phyloP scores from a whole-genome alignment of 352 stramenopile genomes.

The Phytophthora fragariaefolia region DNA sequence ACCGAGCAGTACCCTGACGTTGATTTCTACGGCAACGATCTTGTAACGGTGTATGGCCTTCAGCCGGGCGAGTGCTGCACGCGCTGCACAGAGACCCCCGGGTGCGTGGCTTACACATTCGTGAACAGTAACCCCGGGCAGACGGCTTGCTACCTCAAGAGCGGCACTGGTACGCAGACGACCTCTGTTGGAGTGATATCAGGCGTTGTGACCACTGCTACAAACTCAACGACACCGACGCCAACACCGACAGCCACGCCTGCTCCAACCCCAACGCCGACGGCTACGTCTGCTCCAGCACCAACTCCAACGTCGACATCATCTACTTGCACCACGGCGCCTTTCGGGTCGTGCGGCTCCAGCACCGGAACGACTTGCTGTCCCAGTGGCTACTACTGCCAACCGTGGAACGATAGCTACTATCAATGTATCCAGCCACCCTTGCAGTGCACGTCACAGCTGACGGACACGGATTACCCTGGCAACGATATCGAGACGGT shows the following conservation, averaged over 20 bases:
- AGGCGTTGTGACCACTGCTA: conserved; percentile 23
- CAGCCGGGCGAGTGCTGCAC: conserved; percentile 47
- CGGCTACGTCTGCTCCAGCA: background rate
- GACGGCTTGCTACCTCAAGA: conserved; percentile 47
- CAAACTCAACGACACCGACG: conserved; percentile 16
- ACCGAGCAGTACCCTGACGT: conserved; percentile 42
- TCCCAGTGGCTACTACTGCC: conserved; percentile 44
- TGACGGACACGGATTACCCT: conserved; percentile 43
- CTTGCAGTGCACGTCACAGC: conserved; percentile 34
- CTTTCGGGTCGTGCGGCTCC: conserved; percentile 28
- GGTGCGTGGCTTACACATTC: conserved; percentile 61
- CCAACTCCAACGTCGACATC: conserved; percentile 27
- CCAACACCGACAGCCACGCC: background rate
- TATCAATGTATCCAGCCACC: conserved; percentile 46
- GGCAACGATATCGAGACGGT: conserved; percentile 54
- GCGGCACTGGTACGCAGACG: conserved; percentile 9
- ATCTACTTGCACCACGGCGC: conserved; percentile 25
- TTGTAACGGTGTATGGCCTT: conserved; percentile 43
- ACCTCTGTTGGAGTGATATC: conserved; percentile 37
- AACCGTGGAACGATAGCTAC: conserved; percentile 43
- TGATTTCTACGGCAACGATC: conserved; percentile 49
- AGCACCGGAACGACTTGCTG: conserved; percentile 38
- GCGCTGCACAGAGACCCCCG: conserved; percentile 37
- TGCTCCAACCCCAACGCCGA: conserved; percentile 1
- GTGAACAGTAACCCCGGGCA: conserved; percentile 44